Evolutionary conservation across 192 early-diverging fungal species (phyloP), one percentile per base, ranked within the genome.

Genomic region (Gamsiella multidivaricata): DNA sequence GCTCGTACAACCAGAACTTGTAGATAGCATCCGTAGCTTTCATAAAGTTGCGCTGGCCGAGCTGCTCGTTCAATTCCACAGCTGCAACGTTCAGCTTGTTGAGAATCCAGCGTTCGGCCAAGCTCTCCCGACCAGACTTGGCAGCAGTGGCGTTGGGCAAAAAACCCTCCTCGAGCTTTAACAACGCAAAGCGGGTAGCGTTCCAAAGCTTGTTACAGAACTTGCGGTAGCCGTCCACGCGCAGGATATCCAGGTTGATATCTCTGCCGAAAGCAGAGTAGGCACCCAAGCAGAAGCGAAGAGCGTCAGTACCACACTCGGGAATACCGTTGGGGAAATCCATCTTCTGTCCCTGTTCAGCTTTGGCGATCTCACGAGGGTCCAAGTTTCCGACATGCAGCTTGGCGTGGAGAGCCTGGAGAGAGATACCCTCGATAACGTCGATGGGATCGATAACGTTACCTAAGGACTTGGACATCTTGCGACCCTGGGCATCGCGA

Each of bases 161-260:
- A 81, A 94, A 99, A 54, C 91, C 90, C 20, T 87, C 88, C n/a
- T 94, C 96, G 18, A 99, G 87, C 87, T 98, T 97, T 86, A 94
- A 91, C 51, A 95, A 71, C n/a, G 94, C 95, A 84, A 99, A 96
- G 59, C 92, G 91, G 29, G 94, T 96, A 2, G 96, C 98, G 76
- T 98, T 98, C 98, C 98, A 99, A 32, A 99, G 82, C 89, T 99
- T 99, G 90, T 98, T 99, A 84, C 96, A 99, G 91, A 97, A 99
- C 86, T 97, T 98, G 82, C 96, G 92, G 88, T 99, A 97, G 47
- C 98, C 96, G 68, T 98, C 96, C n/a, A 99, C 93, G 64, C 94
- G 96, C 74, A 91, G 59, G 50, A 99, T 93, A 70, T 98, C 93
- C 71, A 99, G 81, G 76, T 97, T 98, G 74, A 99, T 92, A 64